Percentiles rank a stretch among this genome's conserved stretches.
Conservation (phyloP, 495 filamentous ascomycete genomes). For the Trypethelium eluteriae region DNA sequence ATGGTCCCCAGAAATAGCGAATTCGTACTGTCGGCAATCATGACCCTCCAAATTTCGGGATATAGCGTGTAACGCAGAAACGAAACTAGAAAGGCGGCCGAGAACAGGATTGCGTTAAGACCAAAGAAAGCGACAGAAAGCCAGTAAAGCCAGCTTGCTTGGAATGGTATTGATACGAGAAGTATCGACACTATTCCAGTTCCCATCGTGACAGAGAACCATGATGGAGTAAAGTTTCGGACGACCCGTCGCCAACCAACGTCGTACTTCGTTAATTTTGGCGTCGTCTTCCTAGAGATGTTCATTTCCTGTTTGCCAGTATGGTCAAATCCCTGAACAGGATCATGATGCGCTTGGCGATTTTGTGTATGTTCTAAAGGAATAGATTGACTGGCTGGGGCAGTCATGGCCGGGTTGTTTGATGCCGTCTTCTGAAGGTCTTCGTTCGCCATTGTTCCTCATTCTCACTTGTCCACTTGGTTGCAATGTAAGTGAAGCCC, state of each 20-base stretch:
- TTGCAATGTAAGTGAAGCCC: too few relatives aligned
- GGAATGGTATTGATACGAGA: conserved; percentile 31
- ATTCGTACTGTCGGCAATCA: conserved; percentile 52
- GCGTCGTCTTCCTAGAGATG: not conserved
- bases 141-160: conserved; percentile 31
- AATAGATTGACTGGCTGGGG: not conserved
- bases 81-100: conserved; percentile 39
- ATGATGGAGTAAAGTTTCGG: conserved; percentile 34
- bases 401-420: not conserved
- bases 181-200: conserved; percentile 34
- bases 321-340: not conserved
- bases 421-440: not conserved
- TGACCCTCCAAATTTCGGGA: conserved; percentile 50
- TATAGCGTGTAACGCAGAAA: conserved; percentile 52
- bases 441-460: not conserved
- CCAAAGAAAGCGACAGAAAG: conserved; percentile 33
- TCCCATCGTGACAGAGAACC: conserved; percentile 37
- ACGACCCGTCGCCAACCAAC: conserved; percentile 33
- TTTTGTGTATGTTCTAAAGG: not conserved
- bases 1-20: conserved; percentile 56
- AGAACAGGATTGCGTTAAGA: conserved; percentile 41
- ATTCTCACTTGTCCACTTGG: too few relatives aligned
- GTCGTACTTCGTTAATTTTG: conserved; percentile 24
- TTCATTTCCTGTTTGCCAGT: not conserved
- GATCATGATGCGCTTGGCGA: not conserved